Base-by-base conservation (phyloP, 192 early-diverging fungal genomes). In the Coemansia sp. region DNA sequence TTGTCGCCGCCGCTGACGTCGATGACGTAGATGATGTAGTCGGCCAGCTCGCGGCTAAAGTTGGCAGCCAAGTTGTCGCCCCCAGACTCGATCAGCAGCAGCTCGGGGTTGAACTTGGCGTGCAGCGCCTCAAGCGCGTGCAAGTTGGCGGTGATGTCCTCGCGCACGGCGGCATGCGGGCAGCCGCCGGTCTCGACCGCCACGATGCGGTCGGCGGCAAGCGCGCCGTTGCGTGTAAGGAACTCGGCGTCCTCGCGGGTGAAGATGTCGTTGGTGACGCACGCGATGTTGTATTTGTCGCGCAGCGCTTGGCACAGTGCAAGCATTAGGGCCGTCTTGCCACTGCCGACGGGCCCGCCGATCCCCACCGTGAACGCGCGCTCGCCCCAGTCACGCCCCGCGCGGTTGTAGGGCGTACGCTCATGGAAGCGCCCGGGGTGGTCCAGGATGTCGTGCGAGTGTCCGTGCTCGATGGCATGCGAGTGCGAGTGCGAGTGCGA, bases 261-360 rank as follows among this genome's bases (percentile, higher is more conserved):
- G 71, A 98, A 98, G 64, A 98, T 98, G 72, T 98, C 96, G 75
- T 98, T 98, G 58, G 96, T 98, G 10, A 98, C 94, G 46, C 92
- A 92, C 24, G 90, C 95, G 60, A 98, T 85, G 64, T 89, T 90
- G 85, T 89, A 93, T 60, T 83, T 79, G 43, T 93, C 91, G 66
- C 92, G 89, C 36, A 98, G 86, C 20, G 82, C 77, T 30, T 85
- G 90, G 80, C 96, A 98, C 21, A 98, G 87, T 49, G 91, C 92
- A 44, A 96, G 85, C 93, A 98, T 90, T 66, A 95, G 81, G 4
- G 94, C 94, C 5, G 94, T 97, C 81, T 98, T 98, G 71, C 96
- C 96, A 20, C 92, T 93, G 46, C 96, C 96, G 14, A 98, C 96
- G 38, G 96, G 96, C 83, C 95, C 94, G 53, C 93, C 93, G 83